Percentiles rank a stretch among this genome's conserved stretches.
These are phyloP conservation scores for Leishmania martiniquensis DNA, from an alignment of 208 protist species.

Conservation along the genomic window DNA sequence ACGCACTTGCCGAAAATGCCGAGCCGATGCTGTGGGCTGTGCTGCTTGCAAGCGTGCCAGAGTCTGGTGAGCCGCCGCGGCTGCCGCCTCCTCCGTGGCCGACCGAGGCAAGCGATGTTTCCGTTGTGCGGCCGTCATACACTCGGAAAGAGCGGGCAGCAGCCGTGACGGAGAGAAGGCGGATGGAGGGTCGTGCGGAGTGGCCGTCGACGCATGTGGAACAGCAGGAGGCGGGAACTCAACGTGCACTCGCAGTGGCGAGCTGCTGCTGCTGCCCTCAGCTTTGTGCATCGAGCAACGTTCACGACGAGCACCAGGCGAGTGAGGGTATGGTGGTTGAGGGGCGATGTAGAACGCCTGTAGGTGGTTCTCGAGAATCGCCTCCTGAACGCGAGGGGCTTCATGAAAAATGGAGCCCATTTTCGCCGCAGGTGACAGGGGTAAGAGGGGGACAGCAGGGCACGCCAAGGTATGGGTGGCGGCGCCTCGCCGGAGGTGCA, in stretches of 20 bases:
- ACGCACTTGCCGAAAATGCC: not conserved
- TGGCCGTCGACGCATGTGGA: not conserved
- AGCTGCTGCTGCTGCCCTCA: not conserved
- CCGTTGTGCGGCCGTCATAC: not conserved
- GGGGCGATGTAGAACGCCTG: slow-evolving; percentile 21
- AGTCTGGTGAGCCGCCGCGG: slow-evolving; percentile 7
- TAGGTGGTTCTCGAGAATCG: not conserved
- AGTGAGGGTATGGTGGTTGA: not conserved
- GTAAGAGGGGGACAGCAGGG: not conserved
- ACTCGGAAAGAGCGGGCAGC: not conserved
- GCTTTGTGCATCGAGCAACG: not conserved
- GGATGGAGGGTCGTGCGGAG: not conserved
- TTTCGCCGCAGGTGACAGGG: not conserved
- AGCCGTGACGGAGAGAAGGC: not conserved
- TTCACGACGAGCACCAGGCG: not conserved
- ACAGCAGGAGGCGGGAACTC: not conserved
- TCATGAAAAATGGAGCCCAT: slow-evolving; percentile 23
- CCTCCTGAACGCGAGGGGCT: slow-evolving; percentile 13
- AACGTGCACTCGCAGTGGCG: not conserved
- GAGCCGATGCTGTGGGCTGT: not conserved
- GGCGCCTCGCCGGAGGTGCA: not conserved
- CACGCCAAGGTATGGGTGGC: not conserved
- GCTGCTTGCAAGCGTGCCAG: slow-evolving; percentile 13
- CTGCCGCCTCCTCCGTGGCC: not conserved
- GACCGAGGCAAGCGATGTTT: too few relatives aligned